These are phyloP conservation scores for Penicillium paneum DNA, from an alignment of 2,329 filamentous ascomycete species.

Conservation along the genomic window DNA sequence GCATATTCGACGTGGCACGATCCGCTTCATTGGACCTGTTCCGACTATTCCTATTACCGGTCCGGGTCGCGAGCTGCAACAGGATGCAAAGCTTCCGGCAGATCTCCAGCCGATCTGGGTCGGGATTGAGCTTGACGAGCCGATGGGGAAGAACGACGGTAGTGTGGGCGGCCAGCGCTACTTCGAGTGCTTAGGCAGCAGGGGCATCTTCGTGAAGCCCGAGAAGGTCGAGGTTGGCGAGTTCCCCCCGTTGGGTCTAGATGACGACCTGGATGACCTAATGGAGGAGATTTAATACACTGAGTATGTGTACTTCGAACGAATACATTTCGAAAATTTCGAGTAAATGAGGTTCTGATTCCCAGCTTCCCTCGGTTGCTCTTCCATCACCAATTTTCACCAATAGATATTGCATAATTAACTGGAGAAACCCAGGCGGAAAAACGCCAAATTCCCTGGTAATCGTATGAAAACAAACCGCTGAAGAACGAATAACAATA, in stretches of 20 bases:
- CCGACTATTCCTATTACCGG: conserved; percentile 39
- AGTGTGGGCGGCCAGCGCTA: conserved; percentile 51
- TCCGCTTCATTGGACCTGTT: conserved; percentile 44
- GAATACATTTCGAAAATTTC: conserved; percentile 1
- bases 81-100: conserved; percentile 18
- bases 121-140: conserved; percentile 61
- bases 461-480: conserved; percentile 13
- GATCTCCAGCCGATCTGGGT: conserved; percentile 50
- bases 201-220: conserved; percentile 60
- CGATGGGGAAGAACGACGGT: conserved; percentile 64
- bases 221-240: conserved; percentile 62
- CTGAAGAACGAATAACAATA: conserved; percentile 18
- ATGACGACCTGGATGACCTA: conserved; percentile 53
- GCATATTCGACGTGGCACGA: conserved; percentile 43
- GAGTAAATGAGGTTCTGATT: conserved; percentile 4
- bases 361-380: background rate
- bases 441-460: conserved; percentile 2
- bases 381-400: conserved; percentile 9
- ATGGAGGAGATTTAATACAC: conserved; percentile 53
- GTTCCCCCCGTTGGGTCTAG: conserved; percentile 50
- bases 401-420: conserved; percentile 5
- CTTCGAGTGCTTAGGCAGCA: conserved; percentile 53
- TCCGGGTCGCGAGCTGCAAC: conserved; percentile 20
- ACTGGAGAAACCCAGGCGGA: background rate
- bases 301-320: conserved; percentile 15